Conservation (phyloP, 23 red algal genomes). For the Chondrus crispus region DNA sequence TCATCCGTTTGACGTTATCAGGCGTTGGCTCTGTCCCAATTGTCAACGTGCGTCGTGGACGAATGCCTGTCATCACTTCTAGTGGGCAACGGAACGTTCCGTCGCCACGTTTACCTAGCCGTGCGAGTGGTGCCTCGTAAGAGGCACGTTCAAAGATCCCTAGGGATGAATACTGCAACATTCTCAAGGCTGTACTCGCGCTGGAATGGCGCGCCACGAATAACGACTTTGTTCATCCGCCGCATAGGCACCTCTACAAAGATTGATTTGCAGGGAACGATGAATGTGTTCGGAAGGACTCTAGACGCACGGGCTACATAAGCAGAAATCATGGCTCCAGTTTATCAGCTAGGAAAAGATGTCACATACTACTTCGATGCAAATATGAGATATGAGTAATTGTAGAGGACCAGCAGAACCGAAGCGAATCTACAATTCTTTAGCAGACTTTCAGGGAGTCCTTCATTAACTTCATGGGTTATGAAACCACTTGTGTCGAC, state of each 20-base stretch:
- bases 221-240: not conserved
- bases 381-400: not conserved
- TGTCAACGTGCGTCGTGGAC: too few species aligned
- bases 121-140: too few species aligned
- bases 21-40: too few species aligned
- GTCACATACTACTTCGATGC: not conserved
- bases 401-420: not conserved
- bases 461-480: not conserved
- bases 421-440: not conserved
- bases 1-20: too few species aligned
- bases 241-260: not conserved
- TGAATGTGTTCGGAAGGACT: not conserved
- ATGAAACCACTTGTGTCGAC: conserved; percentile 20
- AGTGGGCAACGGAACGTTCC: too few species aligned
- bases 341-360: not conserved
- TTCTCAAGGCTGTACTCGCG: not conserved
- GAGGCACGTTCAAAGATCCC: not conserved
- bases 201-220: not conserved
- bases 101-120: too few species aligned
- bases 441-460: not conserved
- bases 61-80: too few species aligned
- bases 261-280: not conserved
- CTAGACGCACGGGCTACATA: not conserved
- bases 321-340: not conserved
- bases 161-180: not conserved